phyloP scores from a whole-genome alignment of 352 stramenopile genomes.

The Elongisporangium senticosum region DNA sequence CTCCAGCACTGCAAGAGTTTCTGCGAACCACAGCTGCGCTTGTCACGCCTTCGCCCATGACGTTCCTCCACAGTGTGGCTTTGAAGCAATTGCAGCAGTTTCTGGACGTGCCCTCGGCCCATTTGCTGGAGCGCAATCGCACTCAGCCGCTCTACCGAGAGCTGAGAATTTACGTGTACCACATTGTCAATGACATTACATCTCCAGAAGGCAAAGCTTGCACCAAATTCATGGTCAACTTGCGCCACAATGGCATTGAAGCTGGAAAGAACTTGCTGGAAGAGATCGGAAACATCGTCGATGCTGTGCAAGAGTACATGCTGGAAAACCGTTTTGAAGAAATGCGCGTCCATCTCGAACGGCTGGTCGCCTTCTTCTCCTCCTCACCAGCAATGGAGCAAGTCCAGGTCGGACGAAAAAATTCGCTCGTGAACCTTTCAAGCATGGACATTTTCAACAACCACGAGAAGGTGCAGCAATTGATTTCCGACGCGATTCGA shows the following conservation, averaged over 20 bases:
- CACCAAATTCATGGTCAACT: constrained; percentile 64
- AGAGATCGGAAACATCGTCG: constrained; percentile 71
- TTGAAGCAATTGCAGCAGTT: constrained; percentile 82
- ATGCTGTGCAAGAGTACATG: constrained; percentile 84
- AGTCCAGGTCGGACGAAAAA: constrained; percentile 31
- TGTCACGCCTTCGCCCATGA: constrained; percentile 70
- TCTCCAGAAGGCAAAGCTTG: constrained; percentile 79
- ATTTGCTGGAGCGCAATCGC: constrained; percentile 65
- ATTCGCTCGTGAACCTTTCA: constrained; percentile 64
- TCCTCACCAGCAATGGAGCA: constrained; percentile 8
- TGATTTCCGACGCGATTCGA: constrained; percentile 78
- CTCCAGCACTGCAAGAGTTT: constrained; percentile 74
- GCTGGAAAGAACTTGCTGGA: constrained; percentile 55
- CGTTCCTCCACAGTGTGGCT: constrained; percentile 62
- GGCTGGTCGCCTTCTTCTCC: constrained; percentile 45
- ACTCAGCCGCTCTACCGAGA: constrained; percentile 75
- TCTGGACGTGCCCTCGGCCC: constrained; percentile 65
- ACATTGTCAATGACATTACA: constrained; percentile 71
- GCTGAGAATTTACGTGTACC: constrained; percentile 74
- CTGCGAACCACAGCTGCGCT: constrained; percentile 61
- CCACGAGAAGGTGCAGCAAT: constrained; percentile 67
- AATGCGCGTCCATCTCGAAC: constrained; percentile 60
- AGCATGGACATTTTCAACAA: constrained; percentile 53
- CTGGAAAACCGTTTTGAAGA: constrained; percentile 79
- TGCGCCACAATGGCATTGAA: constrained; percentile 36